Conservation (phyloP, 106 monocot genomes). For the Dendrobium catenatum region DNA sequence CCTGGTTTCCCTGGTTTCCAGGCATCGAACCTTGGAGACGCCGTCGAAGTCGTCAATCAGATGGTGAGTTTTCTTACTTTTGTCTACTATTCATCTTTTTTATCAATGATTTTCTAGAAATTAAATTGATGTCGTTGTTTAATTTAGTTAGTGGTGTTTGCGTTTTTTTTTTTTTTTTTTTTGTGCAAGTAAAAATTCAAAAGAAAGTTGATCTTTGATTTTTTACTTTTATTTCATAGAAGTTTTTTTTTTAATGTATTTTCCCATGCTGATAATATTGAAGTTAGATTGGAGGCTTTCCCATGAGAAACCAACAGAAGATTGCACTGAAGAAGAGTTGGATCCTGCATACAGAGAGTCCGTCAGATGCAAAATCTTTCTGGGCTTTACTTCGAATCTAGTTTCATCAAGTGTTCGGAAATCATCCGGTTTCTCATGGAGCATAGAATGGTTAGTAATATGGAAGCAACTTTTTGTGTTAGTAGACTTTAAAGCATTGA, state of each 20-base stretch:
- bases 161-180: background rate
- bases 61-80: conserved; percentile 43
- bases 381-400: conserved; percentile 95
- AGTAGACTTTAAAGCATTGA: background rate
- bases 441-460: conserved; percentile 60
- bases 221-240: background rate
- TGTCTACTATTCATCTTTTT: background rate
- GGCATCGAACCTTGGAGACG: conserved; percentile 90
- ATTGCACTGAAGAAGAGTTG: too few relatives aligned
- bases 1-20: conserved; percentile 98
- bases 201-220: background rate
- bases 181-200: background rate
- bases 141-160: background rate
- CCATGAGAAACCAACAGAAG: too few relatives aligned
- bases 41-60: conserved; percentile 69
- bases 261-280: conserved; percentile 3
- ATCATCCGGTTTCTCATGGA: conserved; percentile 67
- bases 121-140: too few relatives aligned
- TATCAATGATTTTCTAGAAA: too few relatives aligned
- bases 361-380: conserved; percentile 15
- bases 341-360: too few relatives aligned
- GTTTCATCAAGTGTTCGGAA: conserved; percentile 81
- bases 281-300: conserved; percentile 65
- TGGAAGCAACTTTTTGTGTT: background rate
- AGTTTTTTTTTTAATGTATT: background rate